Evolutionary conservation across 768 basidiomycete species (phyloP).

Genomic region (Boletus eberwhitei): DNA sequence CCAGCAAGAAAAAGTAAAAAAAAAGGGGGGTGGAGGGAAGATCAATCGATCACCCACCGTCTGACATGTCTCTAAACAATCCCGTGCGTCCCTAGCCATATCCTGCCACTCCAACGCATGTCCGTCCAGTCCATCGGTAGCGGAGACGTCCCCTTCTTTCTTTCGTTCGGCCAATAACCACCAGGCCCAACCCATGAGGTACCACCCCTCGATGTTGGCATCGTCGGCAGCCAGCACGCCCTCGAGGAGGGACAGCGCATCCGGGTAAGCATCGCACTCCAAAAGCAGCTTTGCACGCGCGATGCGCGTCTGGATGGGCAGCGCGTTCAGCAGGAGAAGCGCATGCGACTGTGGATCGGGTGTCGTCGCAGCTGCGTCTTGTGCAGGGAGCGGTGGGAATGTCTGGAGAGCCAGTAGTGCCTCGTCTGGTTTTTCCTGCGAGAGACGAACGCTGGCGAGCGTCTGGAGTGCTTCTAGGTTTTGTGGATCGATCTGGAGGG

Average conservation of each 20-base stretch:
- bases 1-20: background rate
- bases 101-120: conserved; percentile 66
- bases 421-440: conserved; percentile 80
- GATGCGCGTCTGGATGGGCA: conserved; percentile 69
- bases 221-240: conserved; percentile 80
- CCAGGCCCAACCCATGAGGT: conserved; percentile 93
- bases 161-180: conserved; percentile 77
- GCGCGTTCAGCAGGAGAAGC: conserved; percentile 17
- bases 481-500: conserved; percentile 67
- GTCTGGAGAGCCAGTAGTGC: conserved; percentile 45
- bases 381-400: conserved; percentile 16
- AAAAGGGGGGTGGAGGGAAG: background rate
- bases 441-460: conserved; percentile 84
- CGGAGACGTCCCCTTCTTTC: conserved; percentile 49
- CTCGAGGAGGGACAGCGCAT: conserved; percentile 72
- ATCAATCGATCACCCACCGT: conserved; percentile 46
- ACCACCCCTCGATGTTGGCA: conserved; percentile 88
- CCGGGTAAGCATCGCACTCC: conserved; percentile 67
- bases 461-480: conserved; percentile 79
- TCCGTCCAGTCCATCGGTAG: conserved; percentile 34
- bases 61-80: conserved; percentile 82
- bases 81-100: conserved; percentile 71
- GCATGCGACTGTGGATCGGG: conserved; percentile 36
- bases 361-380: background rate
- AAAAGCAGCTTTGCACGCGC: conserved; percentile 78